phyloP scores from a whole-genome alignment of 352 stramenopile species.

The Phytophthora nicotianae region DNA sequence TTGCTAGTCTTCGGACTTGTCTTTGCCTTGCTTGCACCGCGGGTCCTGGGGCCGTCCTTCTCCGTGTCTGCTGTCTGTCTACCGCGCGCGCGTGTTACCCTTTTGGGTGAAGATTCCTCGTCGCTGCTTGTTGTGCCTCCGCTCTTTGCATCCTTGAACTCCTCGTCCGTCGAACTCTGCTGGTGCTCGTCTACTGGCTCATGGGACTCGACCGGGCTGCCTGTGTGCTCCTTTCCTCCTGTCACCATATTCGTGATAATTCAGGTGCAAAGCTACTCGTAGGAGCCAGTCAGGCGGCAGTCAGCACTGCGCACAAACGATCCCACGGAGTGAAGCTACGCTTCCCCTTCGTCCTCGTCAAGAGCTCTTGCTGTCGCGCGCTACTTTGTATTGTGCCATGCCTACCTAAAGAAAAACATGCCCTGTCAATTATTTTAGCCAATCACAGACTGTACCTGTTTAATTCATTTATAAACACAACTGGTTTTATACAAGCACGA shows the following conservation, averaged over 20 bases:
- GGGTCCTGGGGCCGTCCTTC: slow-evolving; percentile 24
- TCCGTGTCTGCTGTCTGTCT: slow-evolving; percentile 27
- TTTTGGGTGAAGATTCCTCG: slow-evolving; percentile 23
- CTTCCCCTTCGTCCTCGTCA: slow-evolving; percentile 13
- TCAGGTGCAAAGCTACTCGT: not conserved
- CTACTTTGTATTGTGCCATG: slow-evolving; percentile 28
- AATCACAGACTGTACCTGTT: slow-evolving; percentile 19
- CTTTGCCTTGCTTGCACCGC: slow-evolving; percentile 28
- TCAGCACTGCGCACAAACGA: slow-evolving; percentile 2
- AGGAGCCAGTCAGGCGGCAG: not conserved
- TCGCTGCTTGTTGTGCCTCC: slow-evolving; percentile 33
- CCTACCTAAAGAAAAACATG: slow-evolving; percentile 22
- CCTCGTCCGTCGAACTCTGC: slow-evolving; percentile 8
- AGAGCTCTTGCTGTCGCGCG: slow-evolving; percentile 19
- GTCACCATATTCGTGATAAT: slow-evolving; percentile 12
- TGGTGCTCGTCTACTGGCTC: slow-evolving; percentile 3
- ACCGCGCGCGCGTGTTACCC: slow-evolving; percentile 26
- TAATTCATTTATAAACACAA: slow-evolving; percentile 25
- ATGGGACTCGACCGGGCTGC: slow-evolving; percentile 17
- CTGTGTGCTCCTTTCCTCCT: slow-evolving; percentile 6
- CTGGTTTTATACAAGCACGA: slow-evolving; percentile 5
- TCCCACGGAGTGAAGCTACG: slow-evolving; percentile 2
- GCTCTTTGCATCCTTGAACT: slow-evolving; percentile 26
- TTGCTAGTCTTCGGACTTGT: slow-evolving; percentile 20
- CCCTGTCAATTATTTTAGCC: slow-evolving; percentile 20